Conservation (phyloP, 2,329 filamentous ascomycete genomes). For the Fusarium nisikadoi region DNA sequence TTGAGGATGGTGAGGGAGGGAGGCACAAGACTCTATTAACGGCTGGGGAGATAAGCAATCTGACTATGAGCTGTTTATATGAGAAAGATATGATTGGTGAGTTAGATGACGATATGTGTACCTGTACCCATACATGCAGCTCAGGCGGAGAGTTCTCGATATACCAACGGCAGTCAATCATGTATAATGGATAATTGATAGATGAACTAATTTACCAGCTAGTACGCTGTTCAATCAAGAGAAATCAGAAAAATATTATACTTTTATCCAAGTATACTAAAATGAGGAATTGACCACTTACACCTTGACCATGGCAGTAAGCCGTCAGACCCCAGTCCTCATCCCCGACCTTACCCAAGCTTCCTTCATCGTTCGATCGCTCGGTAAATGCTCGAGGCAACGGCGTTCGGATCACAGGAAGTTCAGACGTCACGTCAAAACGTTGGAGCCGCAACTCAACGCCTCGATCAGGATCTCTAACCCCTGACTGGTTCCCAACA, state of each 20-base stretch:
- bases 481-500: slow-evolving; percentile 42
- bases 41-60: slow-evolving; percentile 4
- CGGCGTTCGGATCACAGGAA: slow-evolving; percentile 25
- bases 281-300: background rate
- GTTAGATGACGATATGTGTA: background rate
- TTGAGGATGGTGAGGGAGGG: background rate
- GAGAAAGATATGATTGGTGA: background rate
- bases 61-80: too few relatives aligned
- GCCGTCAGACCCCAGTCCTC: background rate
- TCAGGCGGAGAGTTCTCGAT: background rate
- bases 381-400: slow-evolving; percentile 20
- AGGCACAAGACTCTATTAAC: accelerated
- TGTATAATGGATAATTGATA: too few relatives aligned
- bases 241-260: accelerated
- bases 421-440: slow-evolving; percentile 21
- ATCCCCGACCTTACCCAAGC: background rate
- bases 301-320: background rate
- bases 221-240: too few relatives aligned
- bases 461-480: slow-evolving; percentile 9
- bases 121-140: background rate
- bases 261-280: background rate
- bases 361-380: slow-evolving; percentile 16
- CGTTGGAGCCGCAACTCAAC: slow-evolving; percentile 34
- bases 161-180: too few relatives aligned
- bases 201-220: too few relatives aligned